Conservation (phyloP, 257 asterid genomes). For the Forsythia viridissima region DNA sequence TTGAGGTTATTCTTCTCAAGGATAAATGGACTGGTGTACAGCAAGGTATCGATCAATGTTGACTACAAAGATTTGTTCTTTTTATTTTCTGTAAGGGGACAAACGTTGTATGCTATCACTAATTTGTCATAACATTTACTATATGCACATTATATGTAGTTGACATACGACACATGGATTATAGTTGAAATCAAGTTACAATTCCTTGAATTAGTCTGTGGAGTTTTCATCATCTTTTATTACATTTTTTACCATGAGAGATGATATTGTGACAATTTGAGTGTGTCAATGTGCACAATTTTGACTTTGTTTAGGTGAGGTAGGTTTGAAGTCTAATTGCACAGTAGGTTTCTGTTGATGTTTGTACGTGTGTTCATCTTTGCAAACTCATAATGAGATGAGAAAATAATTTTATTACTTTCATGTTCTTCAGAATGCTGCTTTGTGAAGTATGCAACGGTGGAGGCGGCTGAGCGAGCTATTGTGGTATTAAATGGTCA, state of each 20-base stretch:
- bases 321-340: neutral
- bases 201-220: neutral
- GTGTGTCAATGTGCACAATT: neutral
- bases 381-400: neutral
- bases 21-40: conserved; percentile 74
- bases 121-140: neutral
- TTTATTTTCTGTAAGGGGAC: neutral
- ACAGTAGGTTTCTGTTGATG: neutral
- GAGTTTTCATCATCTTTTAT: neutral
- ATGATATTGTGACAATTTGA: neutral
- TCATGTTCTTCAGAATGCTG: conserved; percentile 59
- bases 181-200: neutral
- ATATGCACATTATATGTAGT: neutral
- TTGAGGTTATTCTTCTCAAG: conserved; percentile 75
- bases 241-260: neutral
- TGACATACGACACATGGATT: neutral
- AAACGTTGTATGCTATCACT: neutral
- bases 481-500: conserved; percentile 56
- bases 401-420: conserved; percentile 5
- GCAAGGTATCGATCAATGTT: conserved; percentile 51
- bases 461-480: conserved; percentile 82
- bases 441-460: conserved; percentile 77
- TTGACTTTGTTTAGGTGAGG: neutral
- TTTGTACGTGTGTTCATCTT: neutral
- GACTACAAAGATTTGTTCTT: neutral